These are phyloP conservation scores for Leavenworthia alabamica DNA, from an alignment of 345 rosid genomes.

Conservation along the genomic window DNA sequence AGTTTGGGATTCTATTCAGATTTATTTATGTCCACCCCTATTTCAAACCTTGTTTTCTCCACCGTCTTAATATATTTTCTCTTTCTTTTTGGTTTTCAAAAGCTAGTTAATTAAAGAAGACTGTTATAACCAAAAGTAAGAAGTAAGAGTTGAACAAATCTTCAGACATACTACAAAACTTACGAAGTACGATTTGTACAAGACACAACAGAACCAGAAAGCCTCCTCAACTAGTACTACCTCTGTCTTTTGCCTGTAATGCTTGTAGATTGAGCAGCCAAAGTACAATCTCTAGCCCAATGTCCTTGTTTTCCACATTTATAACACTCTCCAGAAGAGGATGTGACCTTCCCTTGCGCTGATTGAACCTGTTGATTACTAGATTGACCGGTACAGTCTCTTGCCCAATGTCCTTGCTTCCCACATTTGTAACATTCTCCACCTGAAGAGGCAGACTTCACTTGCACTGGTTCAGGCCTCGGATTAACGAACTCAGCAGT, in stretches of 20 bases:
- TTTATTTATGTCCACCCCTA: too few relatives aligned
- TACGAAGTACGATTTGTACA: not conserved
- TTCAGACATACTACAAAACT: too few relatives aligned
- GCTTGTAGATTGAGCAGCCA: slow-evolving; percentile 12
- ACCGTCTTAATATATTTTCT: too few relatives aligned
- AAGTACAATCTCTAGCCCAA: slow-evolving; percentile 55
- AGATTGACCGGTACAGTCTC: slow-evolving; percentile 36
- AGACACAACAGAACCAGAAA: not conserved
- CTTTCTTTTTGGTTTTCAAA: too few relatives aligned
- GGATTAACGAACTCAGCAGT: slow-evolving; percentile 13
- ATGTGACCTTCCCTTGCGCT: slow-evolving; percentile 18
- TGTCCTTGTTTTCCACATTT: slow-evolving; percentile 56
- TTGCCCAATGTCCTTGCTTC: slow-evolving; percentile 45
- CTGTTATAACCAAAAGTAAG: too few relatives aligned
- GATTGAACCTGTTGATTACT: slow-evolving; percentile 17
- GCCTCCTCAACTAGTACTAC: slow-evolving; percentile 24
- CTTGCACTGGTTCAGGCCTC: slow-evolving; percentile 8
- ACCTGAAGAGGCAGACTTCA: slow-evolving; percentile 13
- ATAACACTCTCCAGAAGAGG: slow-evolving; percentile 26
- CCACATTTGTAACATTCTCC: slow-evolving; percentile 43
- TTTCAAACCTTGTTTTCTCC: too few relatives aligned
- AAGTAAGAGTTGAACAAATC: too few relatives aligned
- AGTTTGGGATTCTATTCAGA: too few relatives aligned
- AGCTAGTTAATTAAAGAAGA: too few relatives aligned
- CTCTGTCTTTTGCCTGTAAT: slow-evolving; percentile 23